A percentile compares a stretch with the other conserved stretches of the same genome.
Conservation (phyloP, 208 protist species). For the Tetramitus jugosus region DNA sequence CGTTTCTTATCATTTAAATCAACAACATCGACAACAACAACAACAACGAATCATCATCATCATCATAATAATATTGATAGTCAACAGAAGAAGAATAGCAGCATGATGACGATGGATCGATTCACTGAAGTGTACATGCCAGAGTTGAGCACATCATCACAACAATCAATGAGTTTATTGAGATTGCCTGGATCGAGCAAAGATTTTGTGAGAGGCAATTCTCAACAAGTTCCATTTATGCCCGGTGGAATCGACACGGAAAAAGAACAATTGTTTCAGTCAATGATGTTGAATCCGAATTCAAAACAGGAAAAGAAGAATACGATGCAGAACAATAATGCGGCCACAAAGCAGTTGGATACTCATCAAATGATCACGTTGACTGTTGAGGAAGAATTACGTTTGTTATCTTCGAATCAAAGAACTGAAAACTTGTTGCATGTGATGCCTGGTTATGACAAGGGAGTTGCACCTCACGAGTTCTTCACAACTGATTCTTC, state of each 20-base stretch:
- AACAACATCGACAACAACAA: too few species aligned
- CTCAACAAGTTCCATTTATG: not conserved
- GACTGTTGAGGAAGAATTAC: not conserved
- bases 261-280: not conserved
- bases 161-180: not conserved
- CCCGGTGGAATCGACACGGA: not conserved
- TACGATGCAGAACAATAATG: not conserved
- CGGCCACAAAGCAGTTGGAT: not conserved
- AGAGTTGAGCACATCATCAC: not conserved
- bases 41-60: too few species aligned
- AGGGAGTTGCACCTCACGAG: too few species aligned
- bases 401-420: not conserved
- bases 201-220: slow-evolving; percentile 14
- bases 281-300: not conserved
- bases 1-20: too few species aligned
- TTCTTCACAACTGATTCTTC: too few species aligned
- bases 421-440: too few species aligned
- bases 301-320: too few species aligned
- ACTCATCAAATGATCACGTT: not conserved
- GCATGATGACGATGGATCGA: too few species aligned
- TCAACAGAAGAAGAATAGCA: too few species aligned
- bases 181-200: not conserved
- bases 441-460: too few species aligned
- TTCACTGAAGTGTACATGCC: too few species aligned
- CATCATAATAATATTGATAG: too few species aligned